Base-by-base conservation (phyloP, 108 stramenopile genomes). In the Bacterosira constricta region DNA sequence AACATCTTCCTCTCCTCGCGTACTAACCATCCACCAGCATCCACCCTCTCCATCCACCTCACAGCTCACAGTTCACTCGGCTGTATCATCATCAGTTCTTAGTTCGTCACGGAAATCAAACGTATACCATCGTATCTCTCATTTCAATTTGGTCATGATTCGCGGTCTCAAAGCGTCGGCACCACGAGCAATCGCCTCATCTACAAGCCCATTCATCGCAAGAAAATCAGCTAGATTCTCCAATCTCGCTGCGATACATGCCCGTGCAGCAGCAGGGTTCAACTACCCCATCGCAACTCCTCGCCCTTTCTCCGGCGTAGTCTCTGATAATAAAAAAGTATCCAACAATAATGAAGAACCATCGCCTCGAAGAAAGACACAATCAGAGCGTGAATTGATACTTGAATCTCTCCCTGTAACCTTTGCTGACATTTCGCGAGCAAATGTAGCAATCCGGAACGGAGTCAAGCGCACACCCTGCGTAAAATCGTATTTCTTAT, bases 391-490 rank as follows among this genome's bases (percentile, higher is more conserved):
- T 20, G 74, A 75, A 6, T 61, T 34, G 41, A 32, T 45, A 25
- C 57, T 71, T 4, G 77, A 83, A 67, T 53, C 63, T 27, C 77
- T 90, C 13, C 93, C 90, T 3, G 88, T 95, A 13, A 83, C 79
- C 45, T 96, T 89, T 75, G 79, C 88, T 46, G 94, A 96, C 64
- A 90, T 93, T 11, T 86, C 86, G 6, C 81, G 91, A 8, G 91
- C 91, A 20, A 75, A 86, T 25, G 90, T 92, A 2, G 85, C 91
- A 27, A 92, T 95, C 30, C 77, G 86, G 9, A 83, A 71, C 29
- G 94, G 94, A 9, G 84, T 95, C 27, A 69, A 62, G 47, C 85
- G 94, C 13, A 92, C 94, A 15, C 64, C 69, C 11, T 84, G 84
- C 68, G 66, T 71, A 38, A 83, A 88, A 57, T 86, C 84, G 2